phyloP scores from a whole-genome alignment of 148 eudicot genomes.

The Cornus florida region DNA sequence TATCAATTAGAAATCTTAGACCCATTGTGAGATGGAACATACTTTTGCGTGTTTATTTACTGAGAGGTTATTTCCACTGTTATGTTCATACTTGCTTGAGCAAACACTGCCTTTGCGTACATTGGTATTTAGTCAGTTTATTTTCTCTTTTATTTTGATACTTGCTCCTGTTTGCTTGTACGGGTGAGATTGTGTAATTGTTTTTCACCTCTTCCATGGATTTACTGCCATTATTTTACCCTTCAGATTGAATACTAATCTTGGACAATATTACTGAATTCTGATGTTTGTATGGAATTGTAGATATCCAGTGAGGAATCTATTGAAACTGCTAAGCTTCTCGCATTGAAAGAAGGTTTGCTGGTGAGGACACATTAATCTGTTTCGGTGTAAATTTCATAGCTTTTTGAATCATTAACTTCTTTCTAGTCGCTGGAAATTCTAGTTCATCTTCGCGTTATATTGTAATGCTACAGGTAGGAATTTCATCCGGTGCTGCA shows the following conservation, averaged over 20 bases:
- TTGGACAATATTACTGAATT: background rate
- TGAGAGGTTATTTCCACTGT: no score
- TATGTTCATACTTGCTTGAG: no score
- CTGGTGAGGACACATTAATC: slow-evolving; percentile 39
- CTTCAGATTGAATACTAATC: background rate
- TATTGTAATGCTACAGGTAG: slow-evolving; percentile 48
- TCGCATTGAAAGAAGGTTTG: slow-evolving; percentile 68
- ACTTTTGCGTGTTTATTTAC: no score
- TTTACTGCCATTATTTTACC: background rate
- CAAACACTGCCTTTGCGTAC: no score
- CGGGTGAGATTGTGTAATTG: background rate
- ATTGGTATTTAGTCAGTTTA: no score
- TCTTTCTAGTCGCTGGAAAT: no score
- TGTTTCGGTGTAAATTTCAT: background rate
- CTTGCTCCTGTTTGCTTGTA: background rate
- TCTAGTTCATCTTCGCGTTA: background rate
- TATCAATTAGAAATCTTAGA: no score
- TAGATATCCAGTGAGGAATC: slow-evolving; percentile 33
- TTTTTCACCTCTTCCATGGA: background rate
- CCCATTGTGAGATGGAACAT: no score
- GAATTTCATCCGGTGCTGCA: slow-evolving; percentile 95
- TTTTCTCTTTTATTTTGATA: no score
- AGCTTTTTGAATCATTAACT: background rate
- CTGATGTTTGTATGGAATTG: background rate
- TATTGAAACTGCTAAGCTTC: slow-evolving; percentile 60